phyloP scores from a whole-genome alignment of 1,139 yeast genomes.

The Geotrichum fermentans region DNA sequence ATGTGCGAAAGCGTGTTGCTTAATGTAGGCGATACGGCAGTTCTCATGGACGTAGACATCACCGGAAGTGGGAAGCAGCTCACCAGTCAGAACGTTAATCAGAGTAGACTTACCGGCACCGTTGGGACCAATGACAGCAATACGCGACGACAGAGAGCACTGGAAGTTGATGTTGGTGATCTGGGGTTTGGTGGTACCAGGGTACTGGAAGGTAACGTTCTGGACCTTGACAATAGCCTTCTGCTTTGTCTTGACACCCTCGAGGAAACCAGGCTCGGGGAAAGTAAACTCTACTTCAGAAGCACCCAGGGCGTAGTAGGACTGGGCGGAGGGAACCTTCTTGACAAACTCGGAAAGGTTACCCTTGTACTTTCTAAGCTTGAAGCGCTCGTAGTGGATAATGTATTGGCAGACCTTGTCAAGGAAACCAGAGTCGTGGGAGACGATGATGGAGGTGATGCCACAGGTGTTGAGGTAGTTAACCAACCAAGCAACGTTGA shows the following conservation, averaged over 20 bases:
- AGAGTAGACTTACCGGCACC: constrained; percentile 99
- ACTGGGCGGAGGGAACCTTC: constrained; percentile 97
- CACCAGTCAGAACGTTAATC: constrained; percentile 98
- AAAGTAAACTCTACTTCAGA: constrained; percentile 91
- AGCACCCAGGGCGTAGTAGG: constrained; percentile 98
- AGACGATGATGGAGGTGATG: constrained; percentile 94
- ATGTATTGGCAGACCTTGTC: constrained; percentile 96
- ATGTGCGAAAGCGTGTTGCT: constrained; percentile 99
- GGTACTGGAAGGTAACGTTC: constrained; percentile 97
- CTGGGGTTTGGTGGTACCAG: constrained; percentile 97
- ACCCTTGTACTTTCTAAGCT: constrained; percentile 99
- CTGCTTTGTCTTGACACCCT: constrained; percentile 99
- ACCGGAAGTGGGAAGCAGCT: constrained; percentile 94
- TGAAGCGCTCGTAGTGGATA: constrained; percentile 99
- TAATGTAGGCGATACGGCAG: constrained; percentile 98
- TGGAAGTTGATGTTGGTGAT: constrained; percentile 87
- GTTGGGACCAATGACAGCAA: constrained; percentile 99
- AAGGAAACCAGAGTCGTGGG: constrained; percentile 99
- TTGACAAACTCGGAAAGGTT: constrained; percentile 96
- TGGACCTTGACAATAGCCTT: constrained; percentile 98
- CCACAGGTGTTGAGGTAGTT: constrained; percentile 98
- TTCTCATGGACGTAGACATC: constrained; percentile 99
- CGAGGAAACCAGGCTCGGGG: constrained; percentile 99
- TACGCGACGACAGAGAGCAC: constrained; percentile 97
- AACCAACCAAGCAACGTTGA: constrained; percentile 98